Base-by-base conservation (phyloP, 2,329 filamentous ascomycete species). In the Pleomassaria siparia region DNA sequence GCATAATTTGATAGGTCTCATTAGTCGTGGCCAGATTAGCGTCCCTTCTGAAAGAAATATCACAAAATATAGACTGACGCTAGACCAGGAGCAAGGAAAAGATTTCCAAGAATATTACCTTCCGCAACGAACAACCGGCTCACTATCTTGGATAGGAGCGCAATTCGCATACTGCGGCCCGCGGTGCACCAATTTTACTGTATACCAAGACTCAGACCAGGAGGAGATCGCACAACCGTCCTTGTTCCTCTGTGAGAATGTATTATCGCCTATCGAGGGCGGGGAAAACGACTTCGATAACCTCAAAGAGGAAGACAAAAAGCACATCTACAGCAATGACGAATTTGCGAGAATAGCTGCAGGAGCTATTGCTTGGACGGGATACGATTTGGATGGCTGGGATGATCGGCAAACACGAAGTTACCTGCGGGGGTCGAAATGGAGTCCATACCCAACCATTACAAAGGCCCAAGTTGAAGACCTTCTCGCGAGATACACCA, bases 121-220 rank as follows among this genome's bases (percentile, higher is more conserved):
- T 10, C 57, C 60, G 0, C 35, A 57, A 18, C 36, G 43, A 2
- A 56, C 53, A 3, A 25, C 12, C 1, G 67, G 64, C 9, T 54
- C 53, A 1, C 41, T 68, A 2, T 59, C 56, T 3, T 70, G 61
- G 60, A 58, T 61, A 5, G 67, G 55, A 11, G 51, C 55, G 0
- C 51, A 50, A 0, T 18, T 37, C 0, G 54, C 42, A 7, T 32
- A 28, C 33, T 68, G 66, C 15, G 67, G 67, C 0, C 33, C 64
- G 1, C 59, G 66, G 12, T 71, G 67, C 42, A 69, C 67, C 24
- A 67, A 66, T 40, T 59, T 69, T 7, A 69, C 67, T 0, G 56
- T 70, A 3, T 50, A 60, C 29, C 67, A 68, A 37, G 36, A 50
- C 15, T 21, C 33, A 0, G 54, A 55, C 10, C 3, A 7, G 1